Evolutionary conservation across 2,329 filamentous ascomycete species (phyloP).

Genomic region (Calonectria hawksworthii): DNA sequence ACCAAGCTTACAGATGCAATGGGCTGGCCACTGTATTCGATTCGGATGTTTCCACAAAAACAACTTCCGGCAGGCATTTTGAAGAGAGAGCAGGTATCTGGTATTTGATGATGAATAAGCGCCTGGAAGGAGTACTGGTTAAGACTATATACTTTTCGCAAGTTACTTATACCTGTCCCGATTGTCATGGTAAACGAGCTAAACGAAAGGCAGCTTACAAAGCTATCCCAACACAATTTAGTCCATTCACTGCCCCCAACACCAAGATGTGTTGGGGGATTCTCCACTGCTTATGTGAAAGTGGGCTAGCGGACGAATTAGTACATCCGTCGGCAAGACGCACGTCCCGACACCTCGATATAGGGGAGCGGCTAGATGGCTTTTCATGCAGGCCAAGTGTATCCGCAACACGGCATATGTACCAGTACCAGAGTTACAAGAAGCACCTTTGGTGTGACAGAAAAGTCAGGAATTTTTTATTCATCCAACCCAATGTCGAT

Average conservation of each 20-base stretch:
- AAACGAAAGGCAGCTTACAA: not conserved
- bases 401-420: not conserved
- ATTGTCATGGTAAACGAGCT: not conserved
- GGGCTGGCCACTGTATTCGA: not conserved
- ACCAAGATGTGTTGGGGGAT: not conserved
- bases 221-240: conserved; percentile 1
- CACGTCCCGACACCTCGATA: not conserved
- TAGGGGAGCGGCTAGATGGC: not conserved
- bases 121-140: not conserved
- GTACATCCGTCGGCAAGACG: not conserved
- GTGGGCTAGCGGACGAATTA: not conserved
- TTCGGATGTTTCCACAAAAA: not conserved
- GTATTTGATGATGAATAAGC: not conserved
- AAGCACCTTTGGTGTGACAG: not conserved
- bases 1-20: not conserved
- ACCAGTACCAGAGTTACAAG: not conserved
- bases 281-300: not conserved
- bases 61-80: not conserved
- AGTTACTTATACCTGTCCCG: too few species aligned
- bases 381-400: not conserved
- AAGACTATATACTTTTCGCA: not conserved
- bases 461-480: not conserved
- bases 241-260: not conserved
- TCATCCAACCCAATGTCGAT: not conserved
- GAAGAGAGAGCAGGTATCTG: not conserved